A percentile compares a stretch with the other conserved stretches of the same genome.
Conservation (phyloP, 805 yeast species). For the Metschnikowia lochheadii region DNA sequence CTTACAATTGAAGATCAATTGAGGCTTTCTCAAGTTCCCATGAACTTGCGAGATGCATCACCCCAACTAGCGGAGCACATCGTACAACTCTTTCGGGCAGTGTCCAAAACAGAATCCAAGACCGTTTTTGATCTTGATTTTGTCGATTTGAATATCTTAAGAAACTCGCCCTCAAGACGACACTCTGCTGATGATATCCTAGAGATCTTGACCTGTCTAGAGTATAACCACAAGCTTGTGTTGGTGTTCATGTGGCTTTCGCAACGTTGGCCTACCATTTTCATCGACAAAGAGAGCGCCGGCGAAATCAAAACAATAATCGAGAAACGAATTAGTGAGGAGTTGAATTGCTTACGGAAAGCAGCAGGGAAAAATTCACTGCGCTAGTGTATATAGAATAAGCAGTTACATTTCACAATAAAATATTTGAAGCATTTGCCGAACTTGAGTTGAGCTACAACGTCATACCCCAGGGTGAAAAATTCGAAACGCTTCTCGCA, state of each 20-base stretch:
- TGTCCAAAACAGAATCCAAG: constrained; percentile 51
- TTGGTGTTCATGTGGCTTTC: constrained; percentile 79
- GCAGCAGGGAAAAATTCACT: constrained; percentile 3
- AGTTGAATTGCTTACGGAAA: constrained; percentile 27
- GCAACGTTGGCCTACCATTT: constrained; percentile 78
- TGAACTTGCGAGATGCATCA: constrained; percentile 31
- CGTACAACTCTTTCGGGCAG: constrained; percentile 44
- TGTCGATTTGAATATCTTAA: constrained; percentile 24
- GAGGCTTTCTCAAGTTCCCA: constrained; percentile 59
- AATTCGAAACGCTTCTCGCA: background rate
- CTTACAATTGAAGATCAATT: constrained; percentile 54
- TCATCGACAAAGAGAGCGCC: constrained; percentile 75
- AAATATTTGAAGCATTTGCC: background rate
- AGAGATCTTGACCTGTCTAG: constrained; percentile 38
- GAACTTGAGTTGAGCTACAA: too few species aligned
- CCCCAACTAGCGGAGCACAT: constrained; percentile 40
- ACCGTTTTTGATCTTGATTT: constrained; percentile 51
- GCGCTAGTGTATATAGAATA: background rate
- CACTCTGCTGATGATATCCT: constrained; percentile 21
- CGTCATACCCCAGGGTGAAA: background rate
- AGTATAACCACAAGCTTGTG: constrained; percentile 63
- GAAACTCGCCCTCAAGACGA: constrained; percentile 17
- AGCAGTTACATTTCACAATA: background rate
- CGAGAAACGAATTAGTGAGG: constrained; percentile 56
- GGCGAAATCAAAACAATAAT: constrained; percentile 62